A percentile compares a stretch with the other conserved stretches of the same genome.
Conservation (phyloP, 768 basidiomycete genomes). For the Lentinula lateritia region DNA sequence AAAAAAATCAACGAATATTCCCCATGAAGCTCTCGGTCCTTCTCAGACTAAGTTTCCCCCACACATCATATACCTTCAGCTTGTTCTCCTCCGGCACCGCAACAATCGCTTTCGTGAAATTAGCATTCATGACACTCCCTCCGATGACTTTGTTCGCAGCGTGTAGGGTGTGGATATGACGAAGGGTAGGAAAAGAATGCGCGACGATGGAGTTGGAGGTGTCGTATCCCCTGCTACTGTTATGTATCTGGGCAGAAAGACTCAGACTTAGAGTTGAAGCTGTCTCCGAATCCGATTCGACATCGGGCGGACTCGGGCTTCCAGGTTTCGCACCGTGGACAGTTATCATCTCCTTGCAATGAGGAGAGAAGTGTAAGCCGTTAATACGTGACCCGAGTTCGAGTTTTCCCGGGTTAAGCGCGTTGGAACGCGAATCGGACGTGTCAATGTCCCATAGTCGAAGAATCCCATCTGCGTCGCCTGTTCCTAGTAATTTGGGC, state of each 20-base stretch:
- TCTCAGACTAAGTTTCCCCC: slow-evolving; percentile 36
- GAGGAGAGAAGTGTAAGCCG: slow-evolving; percentile 68
- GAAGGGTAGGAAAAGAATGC: slow-evolving; percentile 56
- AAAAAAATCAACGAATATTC: slow-evolving; percentile 9
- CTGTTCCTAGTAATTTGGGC: slow-evolving; percentile 69
- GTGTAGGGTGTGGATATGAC: slow-evolving; percentile 36
- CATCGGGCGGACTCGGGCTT: background rate
- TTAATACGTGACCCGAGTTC: slow-evolving; percentile 58
- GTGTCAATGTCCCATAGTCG: slow-evolving; percentile 44
- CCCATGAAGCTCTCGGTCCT: slow-evolving; percentile 20
- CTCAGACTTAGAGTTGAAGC: background rate
- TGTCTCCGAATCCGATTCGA: background rate
- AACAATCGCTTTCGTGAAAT: slow-evolving; percentile 47
- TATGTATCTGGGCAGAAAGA: background rate
- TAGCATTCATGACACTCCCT: slow-evolving; percentile 50
- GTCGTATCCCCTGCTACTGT: slow-evolving; percentile 2
- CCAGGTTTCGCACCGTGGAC: slow-evolving; percentile 48
- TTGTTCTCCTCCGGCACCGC: slow-evolving; percentile 62
- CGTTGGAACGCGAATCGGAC: slow-evolving; percentile 29
- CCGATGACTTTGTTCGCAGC: slow-evolving; percentile 49
- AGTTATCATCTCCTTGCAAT: slow-evolving; percentile 81
- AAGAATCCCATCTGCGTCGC: slow-evolving; percentile 48
- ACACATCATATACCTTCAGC: slow-evolving; percentile 58
- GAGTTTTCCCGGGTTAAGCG: slow-evolving; percentile 35
- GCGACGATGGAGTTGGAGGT: slow-evolving; percentile 37